Conservation (phyloP, 805 yeast species). For the Schwanniomyces yamadae region DNA sequence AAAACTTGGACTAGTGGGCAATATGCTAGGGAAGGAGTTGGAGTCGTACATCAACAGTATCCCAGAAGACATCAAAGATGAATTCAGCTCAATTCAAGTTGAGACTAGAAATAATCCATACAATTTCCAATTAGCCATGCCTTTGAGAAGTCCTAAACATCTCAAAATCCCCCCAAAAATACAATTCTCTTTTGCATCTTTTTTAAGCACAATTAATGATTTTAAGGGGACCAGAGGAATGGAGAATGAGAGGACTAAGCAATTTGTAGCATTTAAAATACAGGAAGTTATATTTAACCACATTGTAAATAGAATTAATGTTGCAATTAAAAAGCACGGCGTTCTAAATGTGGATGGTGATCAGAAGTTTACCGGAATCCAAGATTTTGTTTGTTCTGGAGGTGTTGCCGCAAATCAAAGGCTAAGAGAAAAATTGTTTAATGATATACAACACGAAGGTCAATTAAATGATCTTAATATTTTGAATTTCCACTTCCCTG, state of each 20-base stretch:
- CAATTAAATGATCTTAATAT: constrained; percentile 1
- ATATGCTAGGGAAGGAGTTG: constrained; percentile 82
- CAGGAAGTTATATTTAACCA: constrained; percentile 75
- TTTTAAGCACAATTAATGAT: constrained; percentile 53
- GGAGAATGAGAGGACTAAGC: constrained; percentile 30
- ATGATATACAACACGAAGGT: constrained; percentile 28
- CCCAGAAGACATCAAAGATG: constrained; percentile 25
- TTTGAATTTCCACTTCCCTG: constrained; percentile 60
- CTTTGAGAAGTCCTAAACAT: constrained; percentile 33
- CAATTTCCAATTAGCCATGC: constrained; percentile 26
- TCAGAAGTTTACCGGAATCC: constrained; percentile 42
- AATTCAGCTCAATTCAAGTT: constrained; percentile 21
- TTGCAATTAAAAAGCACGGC: constrained; percentile 44
- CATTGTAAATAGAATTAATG: constrained; percentile 59
- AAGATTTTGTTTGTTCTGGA: constrained; percentile 79
- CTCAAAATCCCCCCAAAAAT: constrained; percentile 25
- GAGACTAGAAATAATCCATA: constrained; percentile 21
- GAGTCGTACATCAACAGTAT: constrained; percentile 52
- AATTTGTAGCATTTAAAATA: constrained; percentile 53
- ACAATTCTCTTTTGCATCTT: constrained; percentile 75
- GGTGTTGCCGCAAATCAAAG: constrained; percentile 84
- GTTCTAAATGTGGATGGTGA: constrained; percentile 20
- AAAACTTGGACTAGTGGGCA: constrained; percentile 74
- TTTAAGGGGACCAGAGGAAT: constrained; percentile 16
- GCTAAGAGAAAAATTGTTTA: constrained; percentile 49